These are phyloP conservation scores for Penicillium sp. DNA, from an alignment of 2,329 filamentous ascomycete genomes.

Conservation along the genomic window DNA sequence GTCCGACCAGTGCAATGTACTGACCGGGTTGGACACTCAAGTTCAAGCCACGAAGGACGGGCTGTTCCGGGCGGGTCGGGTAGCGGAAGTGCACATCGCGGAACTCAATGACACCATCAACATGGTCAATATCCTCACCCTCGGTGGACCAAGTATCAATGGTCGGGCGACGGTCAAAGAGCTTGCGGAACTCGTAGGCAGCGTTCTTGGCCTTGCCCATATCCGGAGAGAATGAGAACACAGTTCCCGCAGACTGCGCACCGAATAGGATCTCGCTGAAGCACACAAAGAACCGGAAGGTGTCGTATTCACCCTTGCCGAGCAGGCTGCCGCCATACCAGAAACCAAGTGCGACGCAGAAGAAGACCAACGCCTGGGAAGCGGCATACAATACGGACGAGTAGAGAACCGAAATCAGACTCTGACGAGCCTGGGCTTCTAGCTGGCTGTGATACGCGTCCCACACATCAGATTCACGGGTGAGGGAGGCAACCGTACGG, in stretches of 20 bases:
- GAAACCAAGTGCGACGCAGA: slow-evolving; percentile 82
- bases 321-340: slow-evolving; percentile 86
- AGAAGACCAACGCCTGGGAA: slow-evolving; percentile 79
- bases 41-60: slow-evolving; percentile 83
- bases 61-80: slow-evolving; percentile 83
- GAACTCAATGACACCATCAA: slow-evolving; percentile 83
- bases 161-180: slow-evolving; percentile 76
- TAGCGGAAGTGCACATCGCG: slow-evolving; percentile 92
- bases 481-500: slow-evolving; percentile 86
- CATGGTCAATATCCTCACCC: slow-evolving; percentile 59
- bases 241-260: slow-evolving; percentile 82
- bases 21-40: slow-evolving; percentile 48
- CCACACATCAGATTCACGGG: slow-evolving; percentile 79
- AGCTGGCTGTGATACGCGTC: slow-evolving; percentile 66
- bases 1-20: slow-evolving; percentile 76
- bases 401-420: slow-evolving; percentile 69
- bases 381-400: slow-evolving; percentile 78
- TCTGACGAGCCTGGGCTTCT: slow-evolving; percentile 62
- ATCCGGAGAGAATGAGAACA: slow-evolving; percentile 86
- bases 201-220: slow-evolving; percentile 91
- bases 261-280: slow-evolving; percentile 88
- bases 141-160: slow-evolving; percentile 79
- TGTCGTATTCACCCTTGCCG: slow-evolving; percentile 64
- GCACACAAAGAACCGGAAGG: slow-evolving; percentile 90
- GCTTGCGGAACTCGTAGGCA: slow-evolving; percentile 71